Evolutionary conservation across 2,329 filamentous ascomycete species (phyloP).

Genomic region (Chrysosporium keratinophilum): DNA sequence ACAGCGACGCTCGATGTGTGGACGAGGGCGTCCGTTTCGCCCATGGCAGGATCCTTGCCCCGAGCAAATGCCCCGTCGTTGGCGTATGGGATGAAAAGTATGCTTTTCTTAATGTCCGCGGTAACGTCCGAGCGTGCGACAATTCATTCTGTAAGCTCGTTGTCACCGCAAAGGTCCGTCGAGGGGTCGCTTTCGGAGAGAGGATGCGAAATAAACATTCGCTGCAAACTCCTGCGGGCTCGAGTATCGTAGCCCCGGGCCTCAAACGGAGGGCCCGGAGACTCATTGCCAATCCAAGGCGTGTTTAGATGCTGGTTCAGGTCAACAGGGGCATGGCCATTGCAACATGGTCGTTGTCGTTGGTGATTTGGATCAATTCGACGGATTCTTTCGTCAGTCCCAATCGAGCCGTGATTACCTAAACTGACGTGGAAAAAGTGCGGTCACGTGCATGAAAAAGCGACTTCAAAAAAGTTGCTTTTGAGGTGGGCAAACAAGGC

Average conservation of each 20-base stretch:
- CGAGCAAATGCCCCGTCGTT: slow-evolving; percentile 16
- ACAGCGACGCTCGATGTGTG: slow-evolving; percentile 18
- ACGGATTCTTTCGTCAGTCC: neutral
- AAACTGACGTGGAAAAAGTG: neutral
- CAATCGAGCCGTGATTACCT: neutral
- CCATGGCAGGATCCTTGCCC: slow-evolving; percentile 20
- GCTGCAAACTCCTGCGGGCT: slow-evolving; percentile 26
- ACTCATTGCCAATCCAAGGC: slow-evolving; percentile 22
- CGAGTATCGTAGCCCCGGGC: slow-evolving; percentile 23
- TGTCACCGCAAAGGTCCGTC: slow-evolving; percentile 27
- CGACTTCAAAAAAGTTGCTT: neutral
- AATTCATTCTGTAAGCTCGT: slow-evolving; percentile 24
- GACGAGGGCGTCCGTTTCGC: slow-evolving; percentile 19
- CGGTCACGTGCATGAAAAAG: neutral
- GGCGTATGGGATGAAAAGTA: slow-evolving; percentile 32
- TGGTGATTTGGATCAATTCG: neutral
- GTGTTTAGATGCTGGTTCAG: neutral
- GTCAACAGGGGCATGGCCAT: neutral
- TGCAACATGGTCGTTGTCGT: neutral
- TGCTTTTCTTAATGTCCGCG: slow-evolving; percentile 26
- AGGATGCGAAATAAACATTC: slow-evolving; percentile 25
- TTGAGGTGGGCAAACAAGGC: neutral
- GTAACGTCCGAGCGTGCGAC: slow-evolving; percentile 22
- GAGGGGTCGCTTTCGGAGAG: slow-evolving; percentile 17
- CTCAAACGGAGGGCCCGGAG: slow-evolving; percentile 30